Base-by-base conservation (phyloP, 176 grass and related monocot genomes). In the Oryza brachyantha region DNA sequence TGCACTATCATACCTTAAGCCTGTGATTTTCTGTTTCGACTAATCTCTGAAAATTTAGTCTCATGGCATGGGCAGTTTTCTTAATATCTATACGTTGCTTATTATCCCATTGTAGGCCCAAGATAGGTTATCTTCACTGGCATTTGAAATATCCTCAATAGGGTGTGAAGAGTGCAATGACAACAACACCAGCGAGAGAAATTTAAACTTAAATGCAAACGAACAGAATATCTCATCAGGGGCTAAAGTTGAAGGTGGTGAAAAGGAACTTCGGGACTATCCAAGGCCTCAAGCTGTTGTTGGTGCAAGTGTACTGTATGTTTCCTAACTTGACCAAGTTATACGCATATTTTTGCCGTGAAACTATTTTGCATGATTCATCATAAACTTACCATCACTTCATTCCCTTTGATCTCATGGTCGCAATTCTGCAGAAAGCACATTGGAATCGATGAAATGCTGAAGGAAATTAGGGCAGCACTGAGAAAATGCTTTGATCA, bases 281-380 rank as follows among this genome's bases (percentile, higher is more conserved):
- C 91, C 94, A 77, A 84, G 73, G 54, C 95, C 91, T 88, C 84
- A 94, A 72, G 95, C 89, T 79, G 89, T 92, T 41, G 81, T 97
- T 1, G 87, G 79, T 81, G 86, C 91, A 66, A 94, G 95, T 8
- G 87, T 97, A 77, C 25, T 92, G 89, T 94, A 90, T 76, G 79
- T 77, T 37, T 40, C 70, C 2, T 81, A 35, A 24, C 12, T 36
- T 64, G 26, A 77, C 24, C 75, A 63, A 79, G 48, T 26, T 82
- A 62, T 7, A 70, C 28, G 3, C 61, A 58, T 76, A 76, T 61
- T 72, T 21, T 50, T 50, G 21, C 46, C 7, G 5, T 4, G 5
- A 50, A 14, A 25, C 10, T n/a, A 8, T 61, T 29, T 45, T 70
- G 8, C 50, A 22, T 55, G 34, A 7, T 5, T 35, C 38, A 5